These are phyloP conservation scores for Penicillium parvum DNA, from an alignment of 495 filamentous ascomycete genomes.

Conservation along the genomic window DNA sequence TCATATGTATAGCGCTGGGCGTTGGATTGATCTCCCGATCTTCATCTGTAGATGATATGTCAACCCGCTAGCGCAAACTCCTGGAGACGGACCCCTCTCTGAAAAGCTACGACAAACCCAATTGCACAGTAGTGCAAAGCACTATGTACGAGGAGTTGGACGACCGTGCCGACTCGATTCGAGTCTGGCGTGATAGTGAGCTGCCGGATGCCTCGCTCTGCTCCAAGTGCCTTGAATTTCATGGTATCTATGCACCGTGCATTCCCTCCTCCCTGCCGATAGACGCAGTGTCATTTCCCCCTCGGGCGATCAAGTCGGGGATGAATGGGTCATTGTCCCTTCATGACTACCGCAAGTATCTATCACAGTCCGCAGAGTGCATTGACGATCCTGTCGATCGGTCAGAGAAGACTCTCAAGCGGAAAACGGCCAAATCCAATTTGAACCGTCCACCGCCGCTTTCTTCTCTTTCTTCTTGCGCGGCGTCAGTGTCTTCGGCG, in stretches of 20 bases:
- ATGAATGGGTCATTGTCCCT: slow-evolving; percentile 28
- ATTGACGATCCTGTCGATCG: slow-evolving; percentile 25
- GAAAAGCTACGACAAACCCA: background rate
- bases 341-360: slow-evolving; percentile 33
- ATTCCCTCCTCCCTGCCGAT: slow-evolving; percentile 15
- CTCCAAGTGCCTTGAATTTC: slow-evolving; percentile 13
- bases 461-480: slow-evolving; percentile 18
- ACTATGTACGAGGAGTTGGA: slow-evolving; percentile 10
- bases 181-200: slow-evolving; percentile 11
- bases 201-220: slow-evolving; percentile 22
- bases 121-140: background rate
- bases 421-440: slow-evolving; percentile 35
- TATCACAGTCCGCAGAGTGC: slow-evolving; percentile 26
- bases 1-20: slow-evolving; percentile 16
- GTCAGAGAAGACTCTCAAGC: slow-evolving; percentile 28
- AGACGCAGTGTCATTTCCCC: slow-evolving; percentile 19
- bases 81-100: slow-evolving; percentile 13
- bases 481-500: slow-evolving; percentile 29
- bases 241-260: slow-evolving; percentile 17
- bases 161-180: slow-evolving; percentile 10
- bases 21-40: slow-evolving; percentile 15
- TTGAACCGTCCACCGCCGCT: slow-evolving; percentile 25
- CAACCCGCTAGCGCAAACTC: slow-evolving; percentile 11
- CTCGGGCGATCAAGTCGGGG: slow-evolving; percentile 20
- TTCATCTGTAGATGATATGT: slow-evolving; percentile 13